These are phyloP conservation scores for Ananas comosus DNA, from an alignment of 176 grass and related monocot species.

Conservation along the genomic window DNA sequence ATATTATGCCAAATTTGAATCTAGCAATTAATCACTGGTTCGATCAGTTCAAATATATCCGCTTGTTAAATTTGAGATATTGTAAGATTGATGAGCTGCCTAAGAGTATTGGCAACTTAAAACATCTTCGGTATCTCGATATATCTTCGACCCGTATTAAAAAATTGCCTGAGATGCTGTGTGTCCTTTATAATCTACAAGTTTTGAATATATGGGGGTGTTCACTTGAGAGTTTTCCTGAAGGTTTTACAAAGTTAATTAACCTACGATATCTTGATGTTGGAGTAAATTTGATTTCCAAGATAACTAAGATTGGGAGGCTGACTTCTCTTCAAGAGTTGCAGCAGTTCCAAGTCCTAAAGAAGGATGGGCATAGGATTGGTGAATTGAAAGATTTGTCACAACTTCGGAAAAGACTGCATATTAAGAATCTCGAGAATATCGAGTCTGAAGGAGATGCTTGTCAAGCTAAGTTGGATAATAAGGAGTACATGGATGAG, in stretches of 20 bases:
- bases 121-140: constrained; percentile 39
- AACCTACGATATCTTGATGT: constrained; percentile 31
- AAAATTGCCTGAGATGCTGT: constrained; percentile 22
- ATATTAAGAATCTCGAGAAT: too few relatives aligned
- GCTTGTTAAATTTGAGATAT: neutral
- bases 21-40: neutral
- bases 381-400: constrained; percentile 28
- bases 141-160: constrained; percentile 19
- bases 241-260: constrained; percentile 28
- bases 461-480: constrained; percentile 23
- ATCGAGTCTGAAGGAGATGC: too few relatives aligned
- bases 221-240: constrained; percentile 16
- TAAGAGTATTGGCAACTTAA: neutral
- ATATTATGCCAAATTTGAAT: neutral
- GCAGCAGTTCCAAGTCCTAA: constrained; percentile 26
- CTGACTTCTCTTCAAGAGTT: constrained; percentile 37
- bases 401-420: too few relatives aligned
- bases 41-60: neutral
- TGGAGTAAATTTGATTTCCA: constrained; percentile 19
- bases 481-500: constrained; percentile 18
- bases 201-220: constrained; percentile 33
- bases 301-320: constrained; percentile 23
- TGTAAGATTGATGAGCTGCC: neutral
- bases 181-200: constrained; percentile 33
- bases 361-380: constrained; percentile 18